Percentiles rank a stretch among this genome's conserved stretches.
These are phyloP conservation scores for Paxillus rubicundulus DNA, from an alignment of 768 basidiomycete species.

Conservation along the genomic window DNA sequence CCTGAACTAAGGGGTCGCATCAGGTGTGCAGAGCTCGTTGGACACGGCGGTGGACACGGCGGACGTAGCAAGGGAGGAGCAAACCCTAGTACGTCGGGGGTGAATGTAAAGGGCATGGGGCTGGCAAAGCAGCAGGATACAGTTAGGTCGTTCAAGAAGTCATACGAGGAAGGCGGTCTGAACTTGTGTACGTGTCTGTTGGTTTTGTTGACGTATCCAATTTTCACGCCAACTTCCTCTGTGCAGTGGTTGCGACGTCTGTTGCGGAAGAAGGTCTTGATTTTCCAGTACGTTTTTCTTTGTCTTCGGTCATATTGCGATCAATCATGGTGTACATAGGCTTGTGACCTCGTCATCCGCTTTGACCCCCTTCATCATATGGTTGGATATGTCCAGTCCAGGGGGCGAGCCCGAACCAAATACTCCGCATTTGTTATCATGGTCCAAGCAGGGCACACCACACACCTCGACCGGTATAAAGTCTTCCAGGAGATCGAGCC, in stretches of 20 bases:
- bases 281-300: slow-evolving; percentile 58
- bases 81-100: slow-evolving; percentile 20
- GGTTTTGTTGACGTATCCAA: not conserved
- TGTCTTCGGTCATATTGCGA: not conserved
- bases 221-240: not conserved
- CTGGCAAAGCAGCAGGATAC: slow-evolving; percentile 54
- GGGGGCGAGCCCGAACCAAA: slow-evolving; percentile 78
- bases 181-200: slow-evolving; percentile 58
- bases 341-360: slow-evolving; percentile 82
- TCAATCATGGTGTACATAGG: slow-evolving; percentile 41
- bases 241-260: slow-evolving; percentile 71
- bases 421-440: slow-evolving; percentile 79
- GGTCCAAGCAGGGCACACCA: slow-evolving; percentile 60
- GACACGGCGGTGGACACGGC: slow-evolving; percentile 51
- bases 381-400: slow-evolving; percentile 86
- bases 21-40: slow-evolving; percentile 63
- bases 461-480: slow-evolving; percentile 57
- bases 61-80: slow-evolving; percentile 19
- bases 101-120: slow-evolving; percentile 50
- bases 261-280: slow-evolving; percentile 94
- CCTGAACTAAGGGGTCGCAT: slow-evolving; percentile 57
- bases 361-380: slow-evolving; percentile 82
- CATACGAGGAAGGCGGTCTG: slow-evolving; percentile 61
- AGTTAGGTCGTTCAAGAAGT: slow-evolving; percentile 60
- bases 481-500: slow-evolving; percentile 60